Evolutionary conservation across 2,329 filamentous ascomycete genomes (phyloP), one percentile per base, ranked within the genome.

Genomic region (Exophiala sideris): DNA sequence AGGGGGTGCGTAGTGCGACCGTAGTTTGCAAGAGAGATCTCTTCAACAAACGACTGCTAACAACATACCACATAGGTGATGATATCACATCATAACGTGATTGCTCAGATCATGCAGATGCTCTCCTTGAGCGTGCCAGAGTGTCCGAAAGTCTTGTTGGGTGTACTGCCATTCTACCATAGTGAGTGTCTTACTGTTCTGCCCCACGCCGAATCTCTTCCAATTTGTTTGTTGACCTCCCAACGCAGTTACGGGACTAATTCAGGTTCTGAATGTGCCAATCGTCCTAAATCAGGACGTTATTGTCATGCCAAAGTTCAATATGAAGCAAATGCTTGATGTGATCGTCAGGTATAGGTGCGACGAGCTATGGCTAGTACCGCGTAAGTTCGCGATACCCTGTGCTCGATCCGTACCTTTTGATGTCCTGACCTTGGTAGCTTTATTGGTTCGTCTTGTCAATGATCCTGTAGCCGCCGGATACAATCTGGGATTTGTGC

Each of bases 1-100:
- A 95, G 68, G 89, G 89, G 8, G 89, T 94, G 39, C 79, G 79
- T 76, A 78, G 79, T 46, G 68, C 76, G 3, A 24, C 21, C 21
- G 21, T 24, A 24, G 21, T 24, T 24, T 24, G 21, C 21, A 24
- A 24, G 21, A 24, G 21, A 24, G 21, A 24, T 24, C 21, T 24
- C 21, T 24, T 24, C 21, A 24, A 24, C 21, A 24, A 24, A 24
- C 21, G 21, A 24, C 21, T 24, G 21, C 21, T 24, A 24, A 24
- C 21, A 24, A 24, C 21, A 24, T 24, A 24, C 21, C 21, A 24
- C 21, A 24, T 35, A 55, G 48, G 56, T 58, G 40, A 56, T 52
- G 49, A 56, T 58, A 34, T 56, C 52, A 10, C 56, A 58, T 36
- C 39, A 36, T 11, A 58, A 58, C 34, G 48, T 58, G 38, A 58